phyloP scores from a whole-genome alignment of 140 eudicot genomes.

The Ambrosia hybrid region DNA sequence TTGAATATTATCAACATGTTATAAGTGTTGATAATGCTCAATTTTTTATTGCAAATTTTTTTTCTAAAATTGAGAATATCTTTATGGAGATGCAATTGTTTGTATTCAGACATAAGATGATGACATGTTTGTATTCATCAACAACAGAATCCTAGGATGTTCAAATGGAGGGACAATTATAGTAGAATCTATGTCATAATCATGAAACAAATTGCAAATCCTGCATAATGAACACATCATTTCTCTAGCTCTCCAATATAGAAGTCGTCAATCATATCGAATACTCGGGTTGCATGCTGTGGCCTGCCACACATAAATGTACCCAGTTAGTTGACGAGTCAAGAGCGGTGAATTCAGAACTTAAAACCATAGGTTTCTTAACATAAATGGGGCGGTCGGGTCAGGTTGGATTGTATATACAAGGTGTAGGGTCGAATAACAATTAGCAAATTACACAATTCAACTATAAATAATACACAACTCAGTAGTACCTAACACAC shows the following conservation, averaged over 20 bases:
- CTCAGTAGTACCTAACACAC: no score
- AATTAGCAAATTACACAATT: no score
- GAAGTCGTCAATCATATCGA: slow-evolving; percentile 85
- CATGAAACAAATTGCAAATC: slow-evolving; percentile 18
- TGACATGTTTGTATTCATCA: slow-evolving; percentile 3
- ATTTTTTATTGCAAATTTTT: background rate
- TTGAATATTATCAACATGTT: no score
- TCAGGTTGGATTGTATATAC: no score
- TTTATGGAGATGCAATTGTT: no score
- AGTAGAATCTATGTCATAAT: slow-evolving; percentile 1
- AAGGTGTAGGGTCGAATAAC: no score
- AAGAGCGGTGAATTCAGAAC: background rate
- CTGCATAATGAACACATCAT: slow-evolving; percentile 30
- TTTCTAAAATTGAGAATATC: background rate
- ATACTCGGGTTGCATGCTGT: slow-evolving; percentile 87
- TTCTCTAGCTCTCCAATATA: slow-evolving; percentile 66
- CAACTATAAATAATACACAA: no score
- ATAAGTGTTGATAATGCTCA: background rate
- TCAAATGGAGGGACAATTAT: background rate
- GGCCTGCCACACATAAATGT: slow-evolving; percentile 58
- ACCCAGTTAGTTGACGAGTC: background rate
- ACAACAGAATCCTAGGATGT: background rate
- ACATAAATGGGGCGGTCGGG: no score
- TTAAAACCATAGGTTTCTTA: background rate
- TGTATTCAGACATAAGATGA: background rate